These are phyloP conservation scores for Zizania latifolia DNA, from an alignment of 176 grass and related monocot genomes.

Conservation along the genomic window DNA sequence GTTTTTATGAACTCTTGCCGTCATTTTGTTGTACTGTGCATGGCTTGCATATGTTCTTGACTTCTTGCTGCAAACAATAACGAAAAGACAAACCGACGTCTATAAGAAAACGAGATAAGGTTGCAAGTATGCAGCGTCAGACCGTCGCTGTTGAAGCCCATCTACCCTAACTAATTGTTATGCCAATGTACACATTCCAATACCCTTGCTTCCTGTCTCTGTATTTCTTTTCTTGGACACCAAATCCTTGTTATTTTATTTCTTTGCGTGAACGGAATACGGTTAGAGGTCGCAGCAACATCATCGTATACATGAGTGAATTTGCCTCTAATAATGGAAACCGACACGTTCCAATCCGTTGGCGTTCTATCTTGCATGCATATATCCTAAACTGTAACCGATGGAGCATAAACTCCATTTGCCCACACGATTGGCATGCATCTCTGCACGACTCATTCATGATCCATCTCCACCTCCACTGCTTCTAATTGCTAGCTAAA, in stretches of 20 bases:
- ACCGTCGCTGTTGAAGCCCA: conserved; percentile 20
- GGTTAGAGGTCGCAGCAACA: too few relatives aligned
- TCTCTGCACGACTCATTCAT: conserved; percentile 2
- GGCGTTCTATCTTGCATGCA: not conserved
- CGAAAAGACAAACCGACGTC: not conserved
- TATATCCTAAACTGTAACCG: conserved; percentile 27
- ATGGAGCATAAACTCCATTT: conserved; percentile 9
- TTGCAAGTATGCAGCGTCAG: not conserved
- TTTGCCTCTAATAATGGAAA: too few relatives aligned
- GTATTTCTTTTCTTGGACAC: not conserved
- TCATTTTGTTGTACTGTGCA: not conserved
- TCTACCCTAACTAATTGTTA: conserved; percentile 23
- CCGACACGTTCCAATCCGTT: too few relatives aligned
- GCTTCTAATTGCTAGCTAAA: too few relatives aligned
- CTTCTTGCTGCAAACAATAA: not conserved
- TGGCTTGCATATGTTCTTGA: not conserved
- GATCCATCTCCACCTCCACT: conserved; percentile 1
- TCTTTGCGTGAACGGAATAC: too few relatives aligned
- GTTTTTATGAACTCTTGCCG: not conserved
- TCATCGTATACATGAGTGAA: too few relatives aligned
- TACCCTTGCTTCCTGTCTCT: not conserved
- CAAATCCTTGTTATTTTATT: too few relatives aligned
- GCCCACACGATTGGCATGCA: conserved; percentile 33
- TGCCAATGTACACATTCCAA: not conserved
- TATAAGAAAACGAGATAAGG: not conserved